These are phyloP conservation scores for Heimioporus sp. DNA, from an alignment of 768 basidiomycete genomes.

Conservation along the genomic window DNA sequence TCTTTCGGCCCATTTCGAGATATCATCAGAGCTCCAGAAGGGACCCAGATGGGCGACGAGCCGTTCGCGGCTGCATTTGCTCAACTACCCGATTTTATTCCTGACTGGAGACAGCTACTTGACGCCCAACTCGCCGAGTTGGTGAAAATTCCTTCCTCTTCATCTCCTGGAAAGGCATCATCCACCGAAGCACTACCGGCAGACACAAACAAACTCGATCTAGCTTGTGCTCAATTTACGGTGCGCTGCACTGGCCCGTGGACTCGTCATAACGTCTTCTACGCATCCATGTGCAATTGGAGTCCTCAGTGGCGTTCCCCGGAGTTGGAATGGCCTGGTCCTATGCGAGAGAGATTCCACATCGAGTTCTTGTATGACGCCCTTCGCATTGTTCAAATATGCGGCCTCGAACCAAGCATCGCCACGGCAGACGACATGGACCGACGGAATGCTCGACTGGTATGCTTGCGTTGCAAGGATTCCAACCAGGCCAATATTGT, in stretches of 20 bases:
- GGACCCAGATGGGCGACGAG: not conserved
- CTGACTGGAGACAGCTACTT: conserved; percentile 5
- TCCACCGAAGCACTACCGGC: not conserved
- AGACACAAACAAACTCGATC: not conserved
- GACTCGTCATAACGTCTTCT: not conserved
- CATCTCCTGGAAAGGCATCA: not conserved
- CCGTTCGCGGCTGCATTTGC: conserved; percentile 6
- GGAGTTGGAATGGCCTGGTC: not conserved
- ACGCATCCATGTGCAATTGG: not conserved
- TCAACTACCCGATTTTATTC: conserved; percentile 3
- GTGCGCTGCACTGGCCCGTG: not conserved
- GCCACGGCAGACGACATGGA: conserved; percentile 13
- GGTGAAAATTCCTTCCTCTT: not conserved
- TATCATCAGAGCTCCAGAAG: conserved; percentile 6
- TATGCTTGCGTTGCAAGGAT: not conserved
- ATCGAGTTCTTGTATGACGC: not conserved
- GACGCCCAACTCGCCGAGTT: conserved; percentile 6
- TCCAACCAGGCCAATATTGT: not conserved
- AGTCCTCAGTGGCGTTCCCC: not conserved
- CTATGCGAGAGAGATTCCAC: not conserved
- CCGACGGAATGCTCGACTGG: conserved; percentile 1
- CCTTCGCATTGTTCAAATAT: conserved; percentile 1
- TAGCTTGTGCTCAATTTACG: conserved; percentile 11
- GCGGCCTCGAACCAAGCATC: conserved; percentile 4
- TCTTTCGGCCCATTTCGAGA: conserved; percentile 4